Base-by-base conservation (phyloP, 257 asterid species). In the Dorcoceras hygrometricum region DNA sequence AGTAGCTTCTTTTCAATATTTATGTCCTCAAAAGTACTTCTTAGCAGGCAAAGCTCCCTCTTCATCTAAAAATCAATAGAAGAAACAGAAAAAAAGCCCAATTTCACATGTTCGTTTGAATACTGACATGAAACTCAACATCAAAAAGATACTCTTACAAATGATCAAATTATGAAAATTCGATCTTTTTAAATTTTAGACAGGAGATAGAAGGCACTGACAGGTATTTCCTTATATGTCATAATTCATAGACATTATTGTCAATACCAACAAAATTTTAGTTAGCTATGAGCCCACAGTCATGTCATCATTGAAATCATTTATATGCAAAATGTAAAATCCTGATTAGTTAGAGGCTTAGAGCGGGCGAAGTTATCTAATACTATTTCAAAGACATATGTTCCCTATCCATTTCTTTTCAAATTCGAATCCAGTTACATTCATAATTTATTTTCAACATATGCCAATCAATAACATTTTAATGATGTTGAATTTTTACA, bases 41-140 rank as follows among this genome's bases (percentile, higher is more conserved):
- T 77, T 22, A 88, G 79, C 75, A 91, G 78, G 69, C 69, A 29
- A 71, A 59, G 74, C 68, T 85, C 96, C 75, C 83, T 81, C 74
- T 82, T 84, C 81, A 88, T 73, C 97, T 91, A 88, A 65, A 55
- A 69, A 65, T 68, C 43, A 72, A 46, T 14, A 26, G 14, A 67
- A 2, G 25, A 23, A 56, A 25, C 32, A 39, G 36, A 50, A 25
- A 34, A n/a, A 46, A 48, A 61, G 8, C 18, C 28, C 2, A 69
- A 59, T 8, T 25, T 61, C 9, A 23, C 32, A 2, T n/a, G 32
- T 39, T 14, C 32, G 19, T 46, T 51, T 28, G 50, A 16, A 28
- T 10, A 31, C 50, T 36, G 22, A 63, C 27, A 31, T 20, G 23
- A 62, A 26, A 25, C 71, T 68, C 66, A 54, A 53, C 29, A 24